Evolutionary conservation across 1,284 basidiomycete genomes (phyloP).

Genomic region (Papiliotrema nemorosa): DNA sequence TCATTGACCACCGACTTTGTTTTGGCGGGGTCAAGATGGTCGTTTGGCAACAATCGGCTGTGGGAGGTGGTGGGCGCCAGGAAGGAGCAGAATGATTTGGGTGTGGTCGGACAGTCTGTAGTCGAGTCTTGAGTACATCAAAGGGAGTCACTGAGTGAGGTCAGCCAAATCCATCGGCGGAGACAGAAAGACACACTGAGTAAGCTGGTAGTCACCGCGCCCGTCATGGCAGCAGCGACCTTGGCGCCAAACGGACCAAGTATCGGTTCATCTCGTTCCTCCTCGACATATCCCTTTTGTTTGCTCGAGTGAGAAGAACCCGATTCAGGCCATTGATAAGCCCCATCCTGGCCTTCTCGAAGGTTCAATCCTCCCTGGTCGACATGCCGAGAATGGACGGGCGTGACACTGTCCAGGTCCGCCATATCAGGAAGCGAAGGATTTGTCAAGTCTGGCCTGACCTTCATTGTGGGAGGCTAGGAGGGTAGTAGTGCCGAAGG

Average conservation of each 20-base stretch:
- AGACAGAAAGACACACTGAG: constrained; percentile 37
- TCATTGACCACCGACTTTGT: not conserved
- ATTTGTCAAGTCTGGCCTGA: constrained; percentile 18
- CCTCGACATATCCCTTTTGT: not conserved
- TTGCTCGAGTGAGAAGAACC: constrained; percentile 22
- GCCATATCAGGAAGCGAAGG: constrained; percentile 19
- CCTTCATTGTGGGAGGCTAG: not conserved
- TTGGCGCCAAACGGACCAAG: constrained; percentile 42
- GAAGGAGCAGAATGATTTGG: constrained; percentile 9
- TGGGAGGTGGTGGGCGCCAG: constrained; percentile 9
- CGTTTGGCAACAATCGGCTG: constrained; percentile 41
- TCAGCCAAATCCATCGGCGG: not conserved
- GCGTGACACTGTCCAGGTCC: constrained; percentile 6
- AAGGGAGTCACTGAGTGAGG: constrained; percentile 48
- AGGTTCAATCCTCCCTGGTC: constrained; percentile 25
- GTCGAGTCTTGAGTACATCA: constrained; percentile 50
- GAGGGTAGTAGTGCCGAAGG: too few relatives aligned
- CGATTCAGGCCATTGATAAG: constrained; percentile 36
- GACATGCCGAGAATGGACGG: constrained; percentile 1
- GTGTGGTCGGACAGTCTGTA: constrained; percentile 47
- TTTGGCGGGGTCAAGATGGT: constrained; percentile 22
- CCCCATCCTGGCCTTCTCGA: constrained; percentile 18
- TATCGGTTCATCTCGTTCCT: not conserved
- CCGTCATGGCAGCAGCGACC: constrained; percentile 48
- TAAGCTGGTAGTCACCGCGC: constrained; percentile 45